Evolutionary conservation across 1,284 basidiomycete species (phyloP), one percentile per base, ranked within the genome.

Genomic region (Heterobasidion occidentale): DNA sequence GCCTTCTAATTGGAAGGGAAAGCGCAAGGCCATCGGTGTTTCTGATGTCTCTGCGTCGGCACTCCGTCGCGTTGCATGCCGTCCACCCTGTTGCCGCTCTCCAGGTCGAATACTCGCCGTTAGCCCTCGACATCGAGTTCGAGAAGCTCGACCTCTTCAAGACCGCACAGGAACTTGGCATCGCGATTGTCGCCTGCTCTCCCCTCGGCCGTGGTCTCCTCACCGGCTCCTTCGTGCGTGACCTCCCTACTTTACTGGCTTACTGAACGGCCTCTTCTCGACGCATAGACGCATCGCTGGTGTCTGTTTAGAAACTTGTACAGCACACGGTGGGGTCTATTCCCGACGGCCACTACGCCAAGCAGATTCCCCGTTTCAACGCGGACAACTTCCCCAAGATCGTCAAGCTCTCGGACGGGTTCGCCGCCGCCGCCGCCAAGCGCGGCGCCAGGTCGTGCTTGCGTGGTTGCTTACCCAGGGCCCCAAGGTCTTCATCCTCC

Each of bases 151-250:
- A 68, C 1, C 61, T 84, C 0, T 66, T 83, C 11, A 71, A 77
- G 47, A 72, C 78, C 0, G 77, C 77, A 0, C 67, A 77, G 14
- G 80, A 83, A 62, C 73, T 83, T 4, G 79, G 80, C 1, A 69
- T 81, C 4, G 67, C 70, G 51, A 62, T 89, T 52, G 71, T 85
- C 9, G 81, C 83, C 4, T 88, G 87, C 64, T 77, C 78, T 9
- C 83, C 83, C 0, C 72, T 87, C 14, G 84, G 82, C 4, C 71
- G 83, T 14, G 87, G 87, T 0, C 64, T 90, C 52, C 63, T 89
- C 34, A 82, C 82, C 0, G 86, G 86, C 1, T 67, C 68, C 61
- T 74, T 77, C 62, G 75, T 42, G n/a, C n/a, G 38, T 42, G 9
- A 27, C 7, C 38, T 4, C n/a, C 7, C 38, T 4, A 5, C 38